Conservation (phyloP, 2,329 filamentous ascomycete genomes). For the Dactylonectria macrodidyma region DNA sequence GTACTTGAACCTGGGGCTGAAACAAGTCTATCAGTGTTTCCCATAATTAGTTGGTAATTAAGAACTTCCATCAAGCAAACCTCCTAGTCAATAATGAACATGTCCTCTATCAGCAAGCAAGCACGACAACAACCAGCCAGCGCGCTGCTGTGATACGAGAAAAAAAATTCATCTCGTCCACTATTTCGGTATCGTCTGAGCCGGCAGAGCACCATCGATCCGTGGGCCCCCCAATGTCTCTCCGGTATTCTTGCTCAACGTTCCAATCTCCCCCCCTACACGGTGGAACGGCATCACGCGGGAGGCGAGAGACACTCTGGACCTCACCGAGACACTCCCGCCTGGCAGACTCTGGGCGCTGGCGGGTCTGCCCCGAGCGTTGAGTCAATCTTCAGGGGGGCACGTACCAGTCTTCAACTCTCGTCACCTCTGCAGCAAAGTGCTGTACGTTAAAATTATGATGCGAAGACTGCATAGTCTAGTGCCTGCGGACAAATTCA, state of each 20-base stretch:
- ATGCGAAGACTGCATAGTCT: not conserved
- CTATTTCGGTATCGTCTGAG: conserved; percentile 10
- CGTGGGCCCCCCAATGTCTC: not conserved
- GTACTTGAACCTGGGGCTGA: conserved; percentile 25
- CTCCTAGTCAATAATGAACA: not conserved
- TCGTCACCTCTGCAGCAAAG: not conserved
- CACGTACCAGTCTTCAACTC: conserved; percentile 8
- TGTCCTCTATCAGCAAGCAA: not conserved
- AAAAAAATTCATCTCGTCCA: conserved; percentile 2
- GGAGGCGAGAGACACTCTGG: conserved; percentile 14
- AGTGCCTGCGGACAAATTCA: too few species aligned
- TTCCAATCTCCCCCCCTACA: conserved; percentile 14
- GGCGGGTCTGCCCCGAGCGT: conserved; percentile 4
- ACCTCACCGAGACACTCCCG: conserved; percentile 28
- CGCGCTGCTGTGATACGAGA: conserved; percentile 11
- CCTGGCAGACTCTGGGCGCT: not conserved
- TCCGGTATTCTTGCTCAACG: conserved; percentile 3
- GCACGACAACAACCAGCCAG: not conserved
- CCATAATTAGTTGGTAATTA: not conserved
- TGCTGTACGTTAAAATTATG: not conserved
- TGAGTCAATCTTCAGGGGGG: conserved; percentile 5
- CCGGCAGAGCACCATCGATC: conserved; percentile 7
- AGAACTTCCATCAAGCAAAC: too few species aligned
- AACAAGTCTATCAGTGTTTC: conserved; percentile 24
- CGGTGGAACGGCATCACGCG: conserved; percentile 21